phyloP scores from a whole-genome alignment of 73 alveolate genomes.

The Tetrahymena thermophila region DNA sequence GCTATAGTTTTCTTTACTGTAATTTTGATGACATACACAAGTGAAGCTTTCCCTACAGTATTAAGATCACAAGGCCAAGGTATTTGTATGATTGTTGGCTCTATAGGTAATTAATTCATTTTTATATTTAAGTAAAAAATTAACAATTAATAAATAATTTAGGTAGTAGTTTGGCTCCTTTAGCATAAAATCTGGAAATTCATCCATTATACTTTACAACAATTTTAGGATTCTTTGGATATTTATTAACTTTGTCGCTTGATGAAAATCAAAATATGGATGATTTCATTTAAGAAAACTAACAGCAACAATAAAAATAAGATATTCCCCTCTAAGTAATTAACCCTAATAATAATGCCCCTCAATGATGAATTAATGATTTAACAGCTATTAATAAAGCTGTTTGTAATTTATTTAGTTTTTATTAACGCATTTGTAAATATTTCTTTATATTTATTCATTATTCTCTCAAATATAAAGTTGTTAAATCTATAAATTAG shows the following conservation, averaged over 20 bases:
- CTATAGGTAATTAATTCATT: conserved; percentile 3
- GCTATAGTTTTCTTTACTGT: conserved; percentile 14
- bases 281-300: neutral
- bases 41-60: conserved; percentile 25
- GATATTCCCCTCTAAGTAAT: neutral
- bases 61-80: conserved; percentile 41
- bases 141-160: neutral
- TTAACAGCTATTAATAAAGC: neutral
- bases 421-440: neutral
- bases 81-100: conserved; percentile 36
- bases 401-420: neutral
- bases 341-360: neutral
- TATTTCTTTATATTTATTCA: too few relatives aligned
- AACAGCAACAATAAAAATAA: neutral
- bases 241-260: neutral
- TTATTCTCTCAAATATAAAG: too few relatives aligned
- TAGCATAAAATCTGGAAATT: neutral
- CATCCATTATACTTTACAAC: neutral
- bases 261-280: neutral
- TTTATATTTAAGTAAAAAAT: neutral
- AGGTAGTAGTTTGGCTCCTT: neutral
- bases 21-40: conserved; percentile 36
- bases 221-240: neutral
- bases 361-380: neutral
- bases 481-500: too few relatives aligned